Evolutionary conservation across 2,329 filamentous ascomycete species (phyloP).

Genomic region (Curvularia sp.): DNA sequence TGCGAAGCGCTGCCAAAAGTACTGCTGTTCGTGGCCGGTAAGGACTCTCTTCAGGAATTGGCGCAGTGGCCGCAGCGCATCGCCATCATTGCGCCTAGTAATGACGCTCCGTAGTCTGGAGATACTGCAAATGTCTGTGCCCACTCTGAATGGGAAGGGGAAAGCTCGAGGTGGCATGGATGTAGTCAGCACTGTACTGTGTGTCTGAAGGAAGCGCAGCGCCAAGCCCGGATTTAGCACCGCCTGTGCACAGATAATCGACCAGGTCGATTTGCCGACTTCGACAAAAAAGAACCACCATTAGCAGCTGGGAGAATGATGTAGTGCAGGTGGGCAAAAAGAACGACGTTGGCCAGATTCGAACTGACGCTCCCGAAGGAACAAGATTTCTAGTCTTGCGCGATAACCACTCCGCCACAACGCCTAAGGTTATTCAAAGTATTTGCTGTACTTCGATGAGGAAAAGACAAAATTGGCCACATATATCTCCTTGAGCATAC

Average conservation of each 20-base stretch:
- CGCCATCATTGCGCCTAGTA: conserved; percentile 25
- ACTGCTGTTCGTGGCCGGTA: conserved; percentile 43
- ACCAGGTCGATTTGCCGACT: not conserved
- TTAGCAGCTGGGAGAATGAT: too few species aligned
- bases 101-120: conserved; percentile 69
- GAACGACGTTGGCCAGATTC: conserved; percentile 50
- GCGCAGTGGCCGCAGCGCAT: conserved; percentile 16
- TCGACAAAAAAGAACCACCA: not conserved
- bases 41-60: conserved; percentile 37
- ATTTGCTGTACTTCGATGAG: conserved; percentile 10
- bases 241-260: not conserved
- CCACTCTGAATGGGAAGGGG: conserved; percentile 71
- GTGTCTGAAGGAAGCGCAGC: not conserved
- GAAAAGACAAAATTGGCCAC: accelerated
- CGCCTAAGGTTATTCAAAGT: conserved; percentile 29
- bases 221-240: not conserved
- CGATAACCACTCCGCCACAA: conserved; percentile 54
- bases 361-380: conserved; percentile 54
- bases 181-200: not conserved
- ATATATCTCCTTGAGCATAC: not conserved
- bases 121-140: conserved; percentile 80
- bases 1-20: conserved; percentile 43
- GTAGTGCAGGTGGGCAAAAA: conserved; percentile 26
- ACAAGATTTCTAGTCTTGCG: conserved; percentile 55
- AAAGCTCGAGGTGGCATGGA: conserved; percentile 61